These are phyloP conservation scores for Hypoxylon subgilvum DNA, from an alignment of 495 filamentous ascomycete species.

Conservation along the genomic window DNA sequence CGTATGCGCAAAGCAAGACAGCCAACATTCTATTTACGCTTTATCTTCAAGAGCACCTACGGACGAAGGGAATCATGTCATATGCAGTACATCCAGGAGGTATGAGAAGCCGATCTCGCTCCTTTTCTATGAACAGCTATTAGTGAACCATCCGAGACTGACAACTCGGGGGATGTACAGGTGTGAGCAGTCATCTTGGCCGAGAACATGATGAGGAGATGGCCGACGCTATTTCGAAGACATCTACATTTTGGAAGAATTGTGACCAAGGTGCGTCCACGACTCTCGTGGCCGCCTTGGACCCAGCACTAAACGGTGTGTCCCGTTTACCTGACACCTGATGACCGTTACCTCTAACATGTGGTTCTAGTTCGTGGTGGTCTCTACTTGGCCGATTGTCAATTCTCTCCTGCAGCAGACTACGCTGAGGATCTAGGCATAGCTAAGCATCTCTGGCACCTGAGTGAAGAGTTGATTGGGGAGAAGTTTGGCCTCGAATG, in stretches of 20 bases:
- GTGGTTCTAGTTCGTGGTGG: slow-evolving; percentile 43
- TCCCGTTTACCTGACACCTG: not conserved
- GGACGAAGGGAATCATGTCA: slow-evolving; percentile 42
- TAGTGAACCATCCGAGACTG: not conserved
- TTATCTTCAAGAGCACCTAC: slow-evolving; percentile 51
- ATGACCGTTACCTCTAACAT: slow-evolving; percentile 14
- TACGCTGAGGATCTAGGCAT: slow-evolving; percentile 16
- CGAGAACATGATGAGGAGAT: slow-evolving; percentile 49
- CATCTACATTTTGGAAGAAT: slow-evolving; percentile 56
- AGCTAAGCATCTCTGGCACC: slow-evolving; percentile 39
- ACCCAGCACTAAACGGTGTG: slow-evolving; percentile 56
- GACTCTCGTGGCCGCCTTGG: slow-evolving; percentile 63
- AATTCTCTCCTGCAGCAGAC: slow-evolving; percentile 39
- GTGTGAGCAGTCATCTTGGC: slow-evolving; percentile 42
- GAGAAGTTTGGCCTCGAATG: slow-evolving; percentile 34
- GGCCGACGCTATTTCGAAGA: slow-evolving; percentile 46
- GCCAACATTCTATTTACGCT: slow-evolving; percentile 66
- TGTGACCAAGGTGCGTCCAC: slow-evolving; percentile 62
- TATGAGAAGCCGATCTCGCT: slow-evolving; percentile 31
- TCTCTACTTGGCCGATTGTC: slow-evolving; percentile 51
- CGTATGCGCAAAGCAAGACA: slow-evolving; percentile 65
- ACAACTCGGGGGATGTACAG: slow-evolving; percentile 7
- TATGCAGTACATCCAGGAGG: slow-evolving; percentile 59
- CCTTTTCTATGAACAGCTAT: not conserved
- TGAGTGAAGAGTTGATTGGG: slow-evolving; percentile 42